A percentile compares a stretch with the other conserved stretches of the same genome.
These are phyloP conservation scores for Oenanthe sinensis DNA, from an alignment of 129 eudicot species.

Conservation along the genomic window DNA sequence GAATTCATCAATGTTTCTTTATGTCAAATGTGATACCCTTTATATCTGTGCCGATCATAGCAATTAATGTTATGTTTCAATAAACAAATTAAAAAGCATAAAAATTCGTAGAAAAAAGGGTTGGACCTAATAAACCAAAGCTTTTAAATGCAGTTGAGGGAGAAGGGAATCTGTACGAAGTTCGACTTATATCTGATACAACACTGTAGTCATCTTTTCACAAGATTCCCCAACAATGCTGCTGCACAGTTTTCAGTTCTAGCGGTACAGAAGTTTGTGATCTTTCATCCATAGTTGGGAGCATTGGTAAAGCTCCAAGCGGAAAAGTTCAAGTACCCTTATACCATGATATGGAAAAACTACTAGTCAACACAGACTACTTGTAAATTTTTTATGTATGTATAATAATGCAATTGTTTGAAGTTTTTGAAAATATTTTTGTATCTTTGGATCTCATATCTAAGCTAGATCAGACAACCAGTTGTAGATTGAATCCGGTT, in stretches of 20 bases:
- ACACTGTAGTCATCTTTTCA: constrained; percentile 25
- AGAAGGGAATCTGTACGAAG: constrained; percentile 57
- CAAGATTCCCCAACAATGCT: background rate
- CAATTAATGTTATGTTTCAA: no score
- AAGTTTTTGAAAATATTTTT: background rate
- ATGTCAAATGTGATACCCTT: no score
- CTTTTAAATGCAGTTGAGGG: constrained; percentile 52
- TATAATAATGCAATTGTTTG: background rate
- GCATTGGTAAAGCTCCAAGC: background rate
- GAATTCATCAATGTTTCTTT: background rate
- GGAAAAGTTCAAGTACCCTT: background rate
- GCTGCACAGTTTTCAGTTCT: background rate
- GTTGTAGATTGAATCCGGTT: no score
- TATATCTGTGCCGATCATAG: no score
- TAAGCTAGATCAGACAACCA: background rate
- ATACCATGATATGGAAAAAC: background rate
- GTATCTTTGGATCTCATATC: background rate
- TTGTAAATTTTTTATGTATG: background rate
- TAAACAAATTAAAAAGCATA: no score
- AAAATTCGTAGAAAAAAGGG: no score
- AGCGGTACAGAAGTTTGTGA: background rate
- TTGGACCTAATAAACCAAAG: background rate
- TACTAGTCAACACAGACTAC: background rate
- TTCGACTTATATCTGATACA: constrained; percentile 67
- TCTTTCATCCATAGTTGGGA: background rate